phyloP scores from a whole-genome alignment of 2,329 filamentous ascomycete species.

The Exophiala sideris region DNA sequence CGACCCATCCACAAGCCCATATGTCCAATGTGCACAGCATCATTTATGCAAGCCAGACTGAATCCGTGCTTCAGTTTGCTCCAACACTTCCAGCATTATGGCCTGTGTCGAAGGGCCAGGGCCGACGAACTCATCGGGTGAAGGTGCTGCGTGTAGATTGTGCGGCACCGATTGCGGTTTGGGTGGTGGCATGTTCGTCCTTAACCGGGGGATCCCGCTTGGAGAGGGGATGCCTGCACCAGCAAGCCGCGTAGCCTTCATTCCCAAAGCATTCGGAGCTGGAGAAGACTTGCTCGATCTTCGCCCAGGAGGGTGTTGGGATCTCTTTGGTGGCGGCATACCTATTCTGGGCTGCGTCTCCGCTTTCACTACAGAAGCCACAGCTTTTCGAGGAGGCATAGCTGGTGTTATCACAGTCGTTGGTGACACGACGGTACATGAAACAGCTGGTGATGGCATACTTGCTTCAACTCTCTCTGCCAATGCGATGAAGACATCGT shows the following conservation, averaged over 20 bases:
- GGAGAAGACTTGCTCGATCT: too few relatives aligned
- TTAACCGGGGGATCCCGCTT: too few relatives aligned
- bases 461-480: conserved; percentile 13
- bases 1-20: not conserved
- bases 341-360: too few relatives aligned
- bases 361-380: not conserved
- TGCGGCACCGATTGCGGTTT: not conserved
- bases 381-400: not conserved
- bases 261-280: too few relatives aligned
- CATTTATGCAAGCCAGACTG: not conserved
- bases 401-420: not conserved
- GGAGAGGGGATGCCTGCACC: too few relatives aligned
- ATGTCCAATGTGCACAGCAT: not conserved
- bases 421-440: not conserved
- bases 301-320: too few relatives aligned
- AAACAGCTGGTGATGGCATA: not conserved
- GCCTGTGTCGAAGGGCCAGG: conserved; percentile 23
- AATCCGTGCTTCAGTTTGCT: conserved; percentile 15
- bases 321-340: too few relatives aligned
- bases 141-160: not conserved
- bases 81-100: conserved; percentile 16
- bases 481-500: conserved; percentile 18
- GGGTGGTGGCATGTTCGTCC: not conserved
- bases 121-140: conserved; percentile 12
- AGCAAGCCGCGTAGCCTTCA: too few relatives aligned